Evolutionary conservation across 225 moss, liverwort and hornwort genomes (phyloP), one percentile per base, ranked within the genome.

Genomic region (Sphagnum tenellum): DNA sequence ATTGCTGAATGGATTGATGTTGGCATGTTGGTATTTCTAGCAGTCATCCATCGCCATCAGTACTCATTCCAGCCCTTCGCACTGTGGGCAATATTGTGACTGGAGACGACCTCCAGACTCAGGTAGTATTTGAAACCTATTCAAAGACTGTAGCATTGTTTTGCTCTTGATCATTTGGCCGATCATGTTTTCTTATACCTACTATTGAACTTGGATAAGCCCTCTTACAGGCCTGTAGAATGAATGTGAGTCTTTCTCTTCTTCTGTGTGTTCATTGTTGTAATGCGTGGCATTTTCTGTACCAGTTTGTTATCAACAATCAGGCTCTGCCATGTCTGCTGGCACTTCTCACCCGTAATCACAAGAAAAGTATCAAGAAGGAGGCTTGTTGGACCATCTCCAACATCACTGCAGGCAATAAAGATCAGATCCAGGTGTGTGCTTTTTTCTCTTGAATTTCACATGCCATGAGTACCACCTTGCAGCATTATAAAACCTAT

Each of bases 341-440:
- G 45, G 84, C 82, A 9, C 92, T 96, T 2, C 66, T 96, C 44
- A 92, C 92, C 2, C 83, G 89, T 67, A 88, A 83, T 13, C 91
- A 92, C 65, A 96, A 96, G 84, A 96, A 96, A 66, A 96, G 95
- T 74, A 96, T 95, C 1, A 92, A 92, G 84, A 92, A 92, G 62
- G 92, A 95, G 75, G 94, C 94, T 8, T 95, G 94, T 61, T 95
- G 94, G 94, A 95, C 94, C 3, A 95, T 95, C 46, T 95, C 94
- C 5, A 95, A 95, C 13, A 92, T 95, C 4, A 95, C 95, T 49
- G 94, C 94, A 0, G 94, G 94, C 47, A 95, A 95, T 66, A 95
- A 95, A 73, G 94, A 95, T 50, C 94, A 95, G 68, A 95, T 95
- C 59, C 91, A 95, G 84, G 88, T 89, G 48, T 14, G 5, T 47